phyloP scores from a whole-genome alignment of 768 basidiomycete species.

The Russula ochroleuca region DNA sequence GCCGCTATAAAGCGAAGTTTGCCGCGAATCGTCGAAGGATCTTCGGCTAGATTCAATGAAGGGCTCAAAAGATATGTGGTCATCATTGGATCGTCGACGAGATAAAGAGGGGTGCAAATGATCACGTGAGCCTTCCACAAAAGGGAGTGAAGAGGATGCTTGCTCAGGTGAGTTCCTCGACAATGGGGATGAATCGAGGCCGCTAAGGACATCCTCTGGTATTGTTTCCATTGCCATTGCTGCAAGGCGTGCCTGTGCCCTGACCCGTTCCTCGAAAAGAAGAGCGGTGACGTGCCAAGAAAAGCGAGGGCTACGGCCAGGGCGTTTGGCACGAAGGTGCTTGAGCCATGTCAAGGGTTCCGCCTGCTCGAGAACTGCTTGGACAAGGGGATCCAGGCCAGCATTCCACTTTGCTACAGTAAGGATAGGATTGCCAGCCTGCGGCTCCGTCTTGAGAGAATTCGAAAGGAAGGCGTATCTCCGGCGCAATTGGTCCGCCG shows the following conservation, averaged over 20 bases:
- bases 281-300: slow-evolving; percentile 66
- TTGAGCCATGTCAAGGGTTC: slow-evolving; percentile 76
- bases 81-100: slow-evolving; percentile 42
- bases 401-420: slow-evolving; percentile 58
- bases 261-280: slow-evolving; percentile 62
- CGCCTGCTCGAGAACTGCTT: slow-evolving; percentile 51
- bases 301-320: slow-evolving; percentile 36
- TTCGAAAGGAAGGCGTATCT: slow-evolving; percentile 56
- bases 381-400: slow-evolving; percentile 45
- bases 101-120: slow-evolving; percentile 24
- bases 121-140: slow-evolving; percentile 3
- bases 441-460: slow-evolving; percentile 34
- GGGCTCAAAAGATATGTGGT: slow-evolving; percentile 56
- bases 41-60: slow-evolving; percentile 43
- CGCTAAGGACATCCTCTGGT: slow-evolving; percentile 38
- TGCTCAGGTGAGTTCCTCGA: slow-evolving; percentile 18
- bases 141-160: slow-evolving; percentile 9
- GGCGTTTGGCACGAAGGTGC: slow-evolving; percentile 51
- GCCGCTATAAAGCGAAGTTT: slow-evolving; percentile 38
- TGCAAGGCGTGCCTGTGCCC: slow-evolving; percentile 38
- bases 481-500: slow-evolving; percentile 58
- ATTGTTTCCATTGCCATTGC: slow-evolving; percentile 45
- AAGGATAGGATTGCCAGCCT: slow-evolving; percentile 42
- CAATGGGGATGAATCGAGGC: slow-evolving; percentile 19
- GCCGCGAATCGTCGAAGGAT: slow-evolving; percentile 42